A percentile compares a stretch with the other conserved stretches of the same genome.
Evolutionary conservation across 805 yeast genomes (phyloP).

Genomic region (Suhomyces vadensis): DNA sequence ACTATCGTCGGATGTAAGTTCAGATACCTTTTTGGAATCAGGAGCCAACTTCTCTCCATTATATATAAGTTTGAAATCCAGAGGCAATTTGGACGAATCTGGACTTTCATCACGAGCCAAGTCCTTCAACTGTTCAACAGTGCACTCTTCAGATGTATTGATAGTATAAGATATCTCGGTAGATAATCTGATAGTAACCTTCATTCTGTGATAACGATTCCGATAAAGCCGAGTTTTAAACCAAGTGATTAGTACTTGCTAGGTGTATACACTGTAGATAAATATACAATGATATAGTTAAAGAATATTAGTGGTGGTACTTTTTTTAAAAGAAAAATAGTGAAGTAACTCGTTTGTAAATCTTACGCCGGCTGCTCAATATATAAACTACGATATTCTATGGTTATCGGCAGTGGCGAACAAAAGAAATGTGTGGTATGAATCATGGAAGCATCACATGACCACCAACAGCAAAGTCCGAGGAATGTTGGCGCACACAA

Average conservation of each 20-base stretch:
- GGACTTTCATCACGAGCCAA: conserved; percentile 44
- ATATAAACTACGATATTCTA: neutral
- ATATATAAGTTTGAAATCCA: conserved; percentile 39
- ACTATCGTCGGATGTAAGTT: conserved; percentile 10
- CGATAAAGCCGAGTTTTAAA: conserved; percentile 3
- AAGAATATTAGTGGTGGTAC: neutral
- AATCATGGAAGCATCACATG: conserved; percentile 5
- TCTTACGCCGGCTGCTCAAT: neutral
- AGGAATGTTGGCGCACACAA: neutral
- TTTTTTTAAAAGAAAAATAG: neutral
- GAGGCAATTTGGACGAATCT: conserved; percentile 31
- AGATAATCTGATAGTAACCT: conserved; percentile 49
- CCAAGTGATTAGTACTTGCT: neutral
- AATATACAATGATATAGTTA: neutral
- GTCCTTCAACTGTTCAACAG: conserved; percentile 51
- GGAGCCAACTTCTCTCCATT: conserved; percentile 43
- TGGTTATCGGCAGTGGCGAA: conserved; percentile 8
- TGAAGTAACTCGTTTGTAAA: neutral
- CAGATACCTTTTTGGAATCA: conserved; percentile 16
- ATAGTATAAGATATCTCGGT: conserved; percentile 46
- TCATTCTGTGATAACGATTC: conserved; percentile 33
- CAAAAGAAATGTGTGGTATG: conserved; percentile 6
- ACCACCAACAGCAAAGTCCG: neutral
- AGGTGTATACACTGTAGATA: neutral
- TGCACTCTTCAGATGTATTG: conserved; percentile 52